A percentile compares a stretch with the other conserved stretches of the same genome.
Conservation (phyloP, 768 basidiomycete species). For the Flagelloscypha sp. region DNA sequence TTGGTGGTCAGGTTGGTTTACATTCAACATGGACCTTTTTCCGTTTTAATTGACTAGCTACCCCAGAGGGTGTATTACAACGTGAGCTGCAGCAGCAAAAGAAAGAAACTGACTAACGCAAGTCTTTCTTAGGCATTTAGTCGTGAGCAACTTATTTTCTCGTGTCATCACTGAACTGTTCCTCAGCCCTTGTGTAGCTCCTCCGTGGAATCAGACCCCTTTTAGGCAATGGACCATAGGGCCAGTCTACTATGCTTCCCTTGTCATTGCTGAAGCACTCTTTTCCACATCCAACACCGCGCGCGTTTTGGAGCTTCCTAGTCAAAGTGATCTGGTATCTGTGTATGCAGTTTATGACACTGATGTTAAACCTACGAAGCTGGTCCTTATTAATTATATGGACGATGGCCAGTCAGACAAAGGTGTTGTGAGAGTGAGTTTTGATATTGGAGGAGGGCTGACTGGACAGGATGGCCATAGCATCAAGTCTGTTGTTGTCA, state of each 20-base stretch:
- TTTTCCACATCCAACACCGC: conserved; percentile 57
- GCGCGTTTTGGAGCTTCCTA: conserved; percentile 66
- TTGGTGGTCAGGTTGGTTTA: conserved; percentile 56
- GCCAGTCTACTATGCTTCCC: conserved; percentile 63
- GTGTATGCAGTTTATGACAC: no score
- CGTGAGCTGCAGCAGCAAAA: conserved; percentile 43
- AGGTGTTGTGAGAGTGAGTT: no score
- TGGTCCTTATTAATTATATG: no score
- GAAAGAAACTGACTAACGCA: conserved; percentile 39
- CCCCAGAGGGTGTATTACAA: conserved; percentile 56
- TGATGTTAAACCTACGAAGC: no score
- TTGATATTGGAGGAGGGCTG: conserved; percentile 35
- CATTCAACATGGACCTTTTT: no score
- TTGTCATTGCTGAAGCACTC: conserved; percentile 63
- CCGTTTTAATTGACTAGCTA: no score
- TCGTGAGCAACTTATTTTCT: conserved; percentile 43
- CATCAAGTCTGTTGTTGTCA: conserved; percentile 42
- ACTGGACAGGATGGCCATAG: conserved; percentile 28
- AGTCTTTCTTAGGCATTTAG: conserved; percentile 47
- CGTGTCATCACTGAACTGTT: conserved; percentile 18
- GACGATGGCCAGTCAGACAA: no score
- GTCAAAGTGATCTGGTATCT: no score
- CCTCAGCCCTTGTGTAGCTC: conserved; percentile 31
- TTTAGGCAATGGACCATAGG: conserved; percentile 69
- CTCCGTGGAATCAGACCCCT: conserved; percentile 44